These are phyloP conservation scores for Trichoderma koningiopsis DNA, from an alignment of 2,329 filamentous ascomycete genomes.

Conservation along the genomic window DNA sequence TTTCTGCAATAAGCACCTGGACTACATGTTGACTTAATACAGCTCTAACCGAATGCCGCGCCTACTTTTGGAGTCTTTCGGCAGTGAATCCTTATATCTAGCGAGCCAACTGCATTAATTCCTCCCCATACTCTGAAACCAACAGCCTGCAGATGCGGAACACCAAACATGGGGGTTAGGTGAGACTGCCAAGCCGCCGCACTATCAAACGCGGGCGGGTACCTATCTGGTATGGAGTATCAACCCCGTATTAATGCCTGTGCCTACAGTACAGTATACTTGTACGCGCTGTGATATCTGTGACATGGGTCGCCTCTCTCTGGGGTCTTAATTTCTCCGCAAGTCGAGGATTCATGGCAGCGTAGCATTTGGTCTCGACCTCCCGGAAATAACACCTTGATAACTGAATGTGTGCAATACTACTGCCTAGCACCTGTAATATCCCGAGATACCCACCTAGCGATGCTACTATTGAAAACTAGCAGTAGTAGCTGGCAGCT, in stretches of 20 bases:
- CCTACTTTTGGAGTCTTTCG: not conserved
- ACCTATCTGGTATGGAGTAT: not conserved
- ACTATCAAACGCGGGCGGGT: slow-evolving; percentile 18
- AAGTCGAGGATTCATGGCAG: not conserved
- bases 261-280: too few relatives aligned
- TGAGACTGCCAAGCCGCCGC: slow-evolving; percentile 25
- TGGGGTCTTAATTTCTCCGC: not conserved
- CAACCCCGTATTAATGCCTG: not conserved
- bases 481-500: not conserved
- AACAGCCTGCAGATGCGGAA: not conserved
- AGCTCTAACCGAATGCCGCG: not conserved
- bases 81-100: not conserved
- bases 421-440: not conserved
- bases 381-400: not conserved
- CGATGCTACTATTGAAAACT: not conserved
- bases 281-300: not conserved
- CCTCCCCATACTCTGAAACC: not conserved
- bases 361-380: slow-evolving; percentile 2
- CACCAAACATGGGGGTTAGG: not conserved
- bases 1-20: not conserved
- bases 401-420: not conserved
- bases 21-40: not conserved
- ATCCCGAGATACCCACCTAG: not conserved
- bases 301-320: not conserved
- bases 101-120: not conserved